Conservation (phyloP, 2,329 filamentous ascomycete genomes). For the Aspergillus costaricaensis region DNA sequence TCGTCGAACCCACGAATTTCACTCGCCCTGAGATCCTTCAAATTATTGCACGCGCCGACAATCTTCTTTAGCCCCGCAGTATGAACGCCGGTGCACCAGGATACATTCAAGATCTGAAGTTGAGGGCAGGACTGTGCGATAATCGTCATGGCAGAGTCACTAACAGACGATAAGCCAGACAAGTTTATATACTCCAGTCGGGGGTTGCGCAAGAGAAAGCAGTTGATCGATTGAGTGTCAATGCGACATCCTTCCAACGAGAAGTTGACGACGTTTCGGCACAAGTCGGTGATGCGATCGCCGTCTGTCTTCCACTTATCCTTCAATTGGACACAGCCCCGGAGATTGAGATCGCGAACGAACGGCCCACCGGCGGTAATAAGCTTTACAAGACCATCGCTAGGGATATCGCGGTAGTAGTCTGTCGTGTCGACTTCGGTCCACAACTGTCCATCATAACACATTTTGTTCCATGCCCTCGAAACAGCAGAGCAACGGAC, state of each 20-base stretch:
- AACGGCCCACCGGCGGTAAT: constrained; percentile 86
- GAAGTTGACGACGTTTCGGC: constrained; percentile 82
- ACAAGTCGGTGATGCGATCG: constrained; percentile 70
- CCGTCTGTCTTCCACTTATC: constrained; percentile 76
- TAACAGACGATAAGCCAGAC: constrained; percentile 72
- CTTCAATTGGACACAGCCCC: constrained; percentile 86
- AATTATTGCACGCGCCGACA: constrained; percentile 68
- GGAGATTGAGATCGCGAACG: constrained; percentile 82
- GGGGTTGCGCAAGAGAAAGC: constrained; percentile 75
- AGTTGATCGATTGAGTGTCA: constrained; percentile 74
- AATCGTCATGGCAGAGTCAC: constrained; percentile 82
- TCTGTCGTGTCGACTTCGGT: constrained; percentile 77
- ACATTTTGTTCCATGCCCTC: constrained; percentile 75
- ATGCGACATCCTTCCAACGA: constrained; percentile 89
- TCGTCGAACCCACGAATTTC: constrained; percentile 81
- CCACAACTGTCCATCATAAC: constrained; percentile 96
- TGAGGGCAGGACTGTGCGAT: constrained; percentile 78
- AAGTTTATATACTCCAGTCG: constrained; percentile 83
- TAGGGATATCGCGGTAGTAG: constrained; percentile 85
- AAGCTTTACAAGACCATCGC: constrained; percentile 78
- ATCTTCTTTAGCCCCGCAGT: constrained; percentile 73
- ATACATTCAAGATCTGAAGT: constrained; percentile 83
- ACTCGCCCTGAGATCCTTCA: constrained; percentile 79
- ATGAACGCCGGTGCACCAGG: constrained; percentile 88
- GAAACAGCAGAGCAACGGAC: constrained; percentile 76